Conservation (phyloP, 2,329 filamentous ascomycete genomes). For the Calonectria montana region DNA sequence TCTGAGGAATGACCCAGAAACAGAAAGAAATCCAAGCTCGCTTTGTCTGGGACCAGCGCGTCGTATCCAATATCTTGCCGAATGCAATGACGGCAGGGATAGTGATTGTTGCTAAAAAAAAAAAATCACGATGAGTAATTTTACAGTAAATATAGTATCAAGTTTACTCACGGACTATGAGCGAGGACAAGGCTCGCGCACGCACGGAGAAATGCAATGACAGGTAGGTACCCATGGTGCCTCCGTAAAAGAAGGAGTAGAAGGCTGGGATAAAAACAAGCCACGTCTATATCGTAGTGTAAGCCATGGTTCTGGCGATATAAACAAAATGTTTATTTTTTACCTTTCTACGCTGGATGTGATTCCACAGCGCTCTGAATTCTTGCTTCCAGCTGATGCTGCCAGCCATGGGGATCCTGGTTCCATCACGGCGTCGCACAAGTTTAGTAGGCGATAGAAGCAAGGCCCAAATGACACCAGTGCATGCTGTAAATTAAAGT, state of each 20-base stretch:
- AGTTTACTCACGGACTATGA: constrained; percentile 16
- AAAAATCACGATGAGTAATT: not conserved
- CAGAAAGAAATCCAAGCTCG: constrained; percentile 14
- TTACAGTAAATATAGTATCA: not conserved
- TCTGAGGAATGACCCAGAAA: constrained; percentile 21
- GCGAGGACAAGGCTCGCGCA: constrained; percentile 39
- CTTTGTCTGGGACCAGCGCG: constrained; percentile 12
- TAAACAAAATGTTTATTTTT: not conserved
- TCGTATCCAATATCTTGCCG: constrained; percentile 8
- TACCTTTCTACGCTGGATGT: constrained; percentile 20
- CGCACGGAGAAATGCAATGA: constrained; percentile 48
- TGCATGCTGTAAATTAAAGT: constrained; percentile 2
- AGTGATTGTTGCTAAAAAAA: constrained; percentile 6
- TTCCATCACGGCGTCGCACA: constrained; percentile 21
- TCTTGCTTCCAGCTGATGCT: constrained; percentile 20
- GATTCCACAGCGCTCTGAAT: constrained; percentile 15
- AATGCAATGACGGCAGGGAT: constrained; percentile 18
- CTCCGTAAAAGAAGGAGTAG: constrained; percentile 53
- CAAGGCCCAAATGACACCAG: constrained; percentile 22
- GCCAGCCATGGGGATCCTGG: constrained; percentile 7
- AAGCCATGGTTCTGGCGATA: not conserved
- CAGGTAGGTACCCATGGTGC: constrained; percentile 50
- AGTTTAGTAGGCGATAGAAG: constrained; percentile 18
- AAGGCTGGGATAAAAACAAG: constrained; percentile 49
- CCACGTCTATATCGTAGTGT: constrained; percentile 38